phyloP scores from a whole-genome alignment of 495 filamentous ascomycete species.

The Penicillium verhagenii region DNA sequence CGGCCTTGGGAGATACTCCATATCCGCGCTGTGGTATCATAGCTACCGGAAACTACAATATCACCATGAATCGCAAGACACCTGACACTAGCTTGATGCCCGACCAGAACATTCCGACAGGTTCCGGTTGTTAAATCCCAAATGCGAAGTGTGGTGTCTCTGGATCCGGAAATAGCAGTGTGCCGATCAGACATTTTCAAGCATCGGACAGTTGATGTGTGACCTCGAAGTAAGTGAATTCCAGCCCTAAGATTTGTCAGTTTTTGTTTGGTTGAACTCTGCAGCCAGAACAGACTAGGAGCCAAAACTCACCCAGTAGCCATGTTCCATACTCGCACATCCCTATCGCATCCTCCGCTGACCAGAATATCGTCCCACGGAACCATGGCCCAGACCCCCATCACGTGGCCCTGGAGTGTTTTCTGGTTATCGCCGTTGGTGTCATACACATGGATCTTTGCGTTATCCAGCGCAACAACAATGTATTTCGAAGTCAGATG shows the following conservation, averaged over 20 bases:
- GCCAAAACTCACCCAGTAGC: slow-evolving; percentile 78
- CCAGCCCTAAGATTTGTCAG: slow-evolving; percentile 49
- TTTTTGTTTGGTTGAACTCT: not conserved
- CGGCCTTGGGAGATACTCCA: slow-evolving; percentile 96
- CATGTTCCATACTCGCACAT: slow-evolving; percentile 98
- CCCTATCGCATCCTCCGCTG: slow-evolving; percentile 93
- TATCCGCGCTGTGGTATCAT: slow-evolving; percentile 93
- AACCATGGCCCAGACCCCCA: slow-evolving; percentile 99
- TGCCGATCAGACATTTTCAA: slow-evolving; percentile 94
- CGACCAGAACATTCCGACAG: slow-evolving; percentile 88
- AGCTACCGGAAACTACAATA: slow-evolving; percentile 92
- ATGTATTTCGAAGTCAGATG: slow-evolving; percentile 96
- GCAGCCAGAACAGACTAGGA: too few species aligned
- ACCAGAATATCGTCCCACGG: slow-evolving; percentile 95
- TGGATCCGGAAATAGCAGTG: slow-evolving; percentile 92
- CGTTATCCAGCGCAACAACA: slow-evolving; percentile 95
- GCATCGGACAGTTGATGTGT: slow-evolving; percentile 95
- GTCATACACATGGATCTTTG: slow-evolving; percentile 97
- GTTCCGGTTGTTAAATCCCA: slow-evolving; percentile 89
- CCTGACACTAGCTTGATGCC: slow-evolving; percentile 94
- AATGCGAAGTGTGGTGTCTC: slow-evolving; percentile 90
- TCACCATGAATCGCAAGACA: slow-evolving; percentile 96
- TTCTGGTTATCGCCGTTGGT: slow-evolving; percentile 82
- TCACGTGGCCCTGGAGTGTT: slow-evolving; percentile 91
- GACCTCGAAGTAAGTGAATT: slow-evolving; percentile 83